phyloP scores from a whole-genome alignment of 1,284 basidiomycete species.

The Malassezia slooffiae region DNA sequence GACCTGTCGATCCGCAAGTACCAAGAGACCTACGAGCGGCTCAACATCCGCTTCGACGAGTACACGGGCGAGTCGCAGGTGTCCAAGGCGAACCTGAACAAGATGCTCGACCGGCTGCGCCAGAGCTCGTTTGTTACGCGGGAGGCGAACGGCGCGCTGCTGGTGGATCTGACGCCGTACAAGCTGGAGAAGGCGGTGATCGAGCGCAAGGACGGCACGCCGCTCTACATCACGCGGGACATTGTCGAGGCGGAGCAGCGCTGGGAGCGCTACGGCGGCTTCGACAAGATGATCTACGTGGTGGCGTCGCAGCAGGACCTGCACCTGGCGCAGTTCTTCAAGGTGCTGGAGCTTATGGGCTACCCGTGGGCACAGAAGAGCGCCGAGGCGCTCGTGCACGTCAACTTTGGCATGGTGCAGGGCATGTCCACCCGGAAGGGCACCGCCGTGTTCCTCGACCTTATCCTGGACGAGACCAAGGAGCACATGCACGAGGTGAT shows the following conservation, averaged over 20 bases:
- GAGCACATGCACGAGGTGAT: slow-evolving; percentile 94
- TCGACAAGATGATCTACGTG: slow-evolving; percentile 98
- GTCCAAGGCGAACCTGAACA: slow-evolving; percentile 64
- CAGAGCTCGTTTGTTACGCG: slow-evolving; percentile 19
- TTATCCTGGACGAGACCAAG: slow-evolving; percentile 84
- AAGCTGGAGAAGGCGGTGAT: slow-evolving; percentile 74
- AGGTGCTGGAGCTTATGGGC: slow-evolving; percentile 80
- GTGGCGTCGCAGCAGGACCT: slow-evolving; percentile 88
- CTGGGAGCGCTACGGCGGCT: slow-evolving; percentile 52
- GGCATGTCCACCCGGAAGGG: slow-evolving; percentile 98
- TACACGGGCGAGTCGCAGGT: slow-evolving; percentile 92
- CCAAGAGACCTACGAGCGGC: slow-evolving; percentile 71
- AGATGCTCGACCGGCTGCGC: slow-evolving; percentile 35
- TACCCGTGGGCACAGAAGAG: slow-evolving; percentile 63
- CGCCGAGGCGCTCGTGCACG: slow-evolving; percentile 61
- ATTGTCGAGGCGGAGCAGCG: slow-evolving; percentile 88
- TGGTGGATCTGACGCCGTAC: slow-evolving; percentile 39
- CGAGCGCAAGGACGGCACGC: slow-evolving; percentile 90
- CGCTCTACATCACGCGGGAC: slow-evolving; percentile 96
- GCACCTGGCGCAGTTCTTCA: slow-evolving; percentile 87
- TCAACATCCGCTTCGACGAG: slow-evolving; percentile 86
- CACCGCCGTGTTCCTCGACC: slow-evolving; percentile 85
- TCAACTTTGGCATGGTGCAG: slow-evolving; percentile 83
- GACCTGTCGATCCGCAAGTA: slow-evolving; percentile 85
- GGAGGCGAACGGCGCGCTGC: slow-evolving; percentile 40